phyloP scores from a whole-genome alignment of 2,329 filamentous ascomycete species.

The Dactylellina cionopaga region DNA sequence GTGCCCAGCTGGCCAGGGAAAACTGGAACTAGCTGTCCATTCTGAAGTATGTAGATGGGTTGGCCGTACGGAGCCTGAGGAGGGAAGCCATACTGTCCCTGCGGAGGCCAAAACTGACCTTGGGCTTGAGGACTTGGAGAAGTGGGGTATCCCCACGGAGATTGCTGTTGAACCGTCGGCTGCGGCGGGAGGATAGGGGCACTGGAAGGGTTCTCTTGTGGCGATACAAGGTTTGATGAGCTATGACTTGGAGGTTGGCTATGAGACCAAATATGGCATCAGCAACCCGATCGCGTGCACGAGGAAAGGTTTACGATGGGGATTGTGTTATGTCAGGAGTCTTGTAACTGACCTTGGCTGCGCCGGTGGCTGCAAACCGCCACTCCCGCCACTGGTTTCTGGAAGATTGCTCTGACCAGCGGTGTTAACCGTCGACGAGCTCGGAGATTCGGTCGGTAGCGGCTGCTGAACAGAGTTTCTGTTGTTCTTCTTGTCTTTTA shows the following conservation, averaged over 20 bases:
- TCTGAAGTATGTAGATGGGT: conserved; percentile 40
- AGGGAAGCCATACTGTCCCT: conserved; percentile 38
- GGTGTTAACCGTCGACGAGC: conserved; percentile 1
- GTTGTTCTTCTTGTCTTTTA: conserved; percentile 46
- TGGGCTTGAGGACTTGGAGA: conserved; percentile 27
- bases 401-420: conserved; percentile 26
- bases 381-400: not conserved
- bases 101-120: conserved; percentile 39
- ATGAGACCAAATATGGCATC: not conserved
- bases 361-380: conserved; percentile 21
- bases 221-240: conserved; percentile 23
- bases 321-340: too few species aligned
- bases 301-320: not conserved
- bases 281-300: conserved; percentile 5
- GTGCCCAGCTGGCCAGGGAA: conserved; percentile 34
- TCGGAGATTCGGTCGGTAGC: not conserved
- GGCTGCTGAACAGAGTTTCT: conserved; percentile 38
- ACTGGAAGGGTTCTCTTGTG: conserved; percentile 8
- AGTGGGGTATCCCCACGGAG: conserved; percentile 28
- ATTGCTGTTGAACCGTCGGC: conserved; percentile 18
- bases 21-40: conserved; percentile 41
- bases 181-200: conserved; percentile 2
- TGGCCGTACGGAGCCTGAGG: conserved; percentile 34
- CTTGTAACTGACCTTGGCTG: conserved; percentile 10
- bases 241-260: conserved; percentile 21